These are phyloP conservation scores for Cryptococcus sp. DNA, from an alignment of 1,284 basidiomycete species.

Conservation along the genomic window DNA sequence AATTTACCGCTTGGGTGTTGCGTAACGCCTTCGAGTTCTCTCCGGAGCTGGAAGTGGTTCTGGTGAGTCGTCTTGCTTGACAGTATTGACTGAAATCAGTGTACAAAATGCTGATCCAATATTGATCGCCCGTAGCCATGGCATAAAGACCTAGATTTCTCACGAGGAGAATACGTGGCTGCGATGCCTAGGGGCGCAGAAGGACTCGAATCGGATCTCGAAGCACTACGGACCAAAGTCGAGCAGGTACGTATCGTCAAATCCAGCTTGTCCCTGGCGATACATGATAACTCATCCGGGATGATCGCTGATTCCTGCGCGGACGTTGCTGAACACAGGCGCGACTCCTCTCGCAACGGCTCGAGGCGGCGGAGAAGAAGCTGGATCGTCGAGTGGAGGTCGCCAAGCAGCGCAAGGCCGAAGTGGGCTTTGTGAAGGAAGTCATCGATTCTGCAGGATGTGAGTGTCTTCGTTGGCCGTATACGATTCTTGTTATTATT, in stretches of 20 bases:
- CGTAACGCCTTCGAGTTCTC: slow-evolving; percentile 52
- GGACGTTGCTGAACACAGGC: slow-evolving; percentile 22
- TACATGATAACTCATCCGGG: too few species aligned
- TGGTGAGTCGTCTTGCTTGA: slow-evolving; percentile 37
- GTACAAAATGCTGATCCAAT: background rate
- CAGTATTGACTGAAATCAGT: too few species aligned
- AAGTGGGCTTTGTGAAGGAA: slow-evolving; percentile 50
- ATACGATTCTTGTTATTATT: background rate
- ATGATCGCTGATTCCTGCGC: too few species aligned
- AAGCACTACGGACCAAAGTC: slow-evolving; percentile 42
- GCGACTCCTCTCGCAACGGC: slow-evolving; percentile 35
- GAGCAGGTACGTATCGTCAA: slow-evolving; percentile 40
- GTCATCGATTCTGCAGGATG: slow-evolving; percentile 33
- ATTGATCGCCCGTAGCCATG: slow-evolving; percentile 41
- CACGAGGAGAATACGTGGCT: slow-evolving; percentile 45
- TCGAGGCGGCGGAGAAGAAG: slow-evolving; percentile 43
- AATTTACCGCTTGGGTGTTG: slow-evolving; percentile 49
- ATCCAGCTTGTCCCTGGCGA: too few species aligned
- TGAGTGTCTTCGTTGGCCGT: slow-evolving; percentile 20
- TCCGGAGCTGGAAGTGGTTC: slow-evolving; percentile 41
- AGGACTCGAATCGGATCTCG: slow-evolving; percentile 34
- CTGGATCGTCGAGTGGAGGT: slow-evolving; percentile 44
- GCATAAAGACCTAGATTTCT: slow-evolving; percentile 51
- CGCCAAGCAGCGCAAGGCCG: slow-evolving; percentile 42
- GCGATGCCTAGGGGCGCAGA: slow-evolving; percentile 37